Base-by-base conservation (phyloP, 345 rosid species). In the Cochlearia excelsa region DNA sequence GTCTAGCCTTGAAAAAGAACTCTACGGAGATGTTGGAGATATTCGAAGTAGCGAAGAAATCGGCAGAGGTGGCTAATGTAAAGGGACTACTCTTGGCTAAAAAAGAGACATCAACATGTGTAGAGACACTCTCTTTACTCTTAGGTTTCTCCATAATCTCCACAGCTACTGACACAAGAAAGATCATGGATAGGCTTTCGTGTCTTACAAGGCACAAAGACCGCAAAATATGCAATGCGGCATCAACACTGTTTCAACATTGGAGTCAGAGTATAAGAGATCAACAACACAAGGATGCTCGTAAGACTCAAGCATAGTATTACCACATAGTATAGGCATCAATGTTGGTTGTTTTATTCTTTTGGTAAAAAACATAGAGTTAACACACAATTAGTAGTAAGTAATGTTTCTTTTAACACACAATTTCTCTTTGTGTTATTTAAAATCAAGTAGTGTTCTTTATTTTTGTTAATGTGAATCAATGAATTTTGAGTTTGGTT, bases 1-100 rank as follows among this genome's bases (percentile, higher is more conserved):
- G 26, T 43, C 33, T 45, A 37, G 58, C 23, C 5, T 11, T 54
- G 45, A 39, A 28, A 46, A 55, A 55, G 59, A 39, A 55, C 9
- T 3, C 29, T 0, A 27, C 4, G 26, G 59, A 55, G 3, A 55
- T 7, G 16, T 10, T 55, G 26, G 59, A 55, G 35, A 46, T 39
- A n/a, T 55, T 55, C 3, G 46, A 39, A 3, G 28, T 40, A 27
- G 59, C 59, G 0, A 55, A 55, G 26, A 40, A 55, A 28, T 39
- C 59, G 5, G 59, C 59, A n/a, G 59, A 39, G 9, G 59, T 39
- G 26, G 59, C 59, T 0, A 54, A 27, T 6, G 23, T 34, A 3
- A 55, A 55, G 35, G 59, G 59, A 3, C 9, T 57, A 7, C 50
- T 57, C 1, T 5, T 26, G 0, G 3, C 29, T 16, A 57, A 30